A percentile compares a stretch with the other conserved stretches of the same genome.
Evolutionary conservation across 2,329 filamentous ascomycete species (phyloP).

Genomic region (Penicillium janthinellum): DNA sequence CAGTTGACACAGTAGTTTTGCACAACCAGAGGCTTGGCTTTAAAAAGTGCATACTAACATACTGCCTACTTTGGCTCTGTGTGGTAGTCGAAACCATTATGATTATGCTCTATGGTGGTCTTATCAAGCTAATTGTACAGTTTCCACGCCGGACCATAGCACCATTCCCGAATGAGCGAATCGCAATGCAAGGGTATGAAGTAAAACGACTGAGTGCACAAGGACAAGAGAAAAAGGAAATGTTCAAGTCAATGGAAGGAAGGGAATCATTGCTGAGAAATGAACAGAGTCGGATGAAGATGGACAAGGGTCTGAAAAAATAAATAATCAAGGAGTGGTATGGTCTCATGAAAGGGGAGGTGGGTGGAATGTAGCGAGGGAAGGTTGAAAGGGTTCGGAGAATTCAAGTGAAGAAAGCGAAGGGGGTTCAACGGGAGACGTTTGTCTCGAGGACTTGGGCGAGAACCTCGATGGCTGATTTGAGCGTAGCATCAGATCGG

Average conservation of each 20-base stretch:
- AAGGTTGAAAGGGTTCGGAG: background rate
- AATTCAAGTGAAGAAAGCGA: background rate
- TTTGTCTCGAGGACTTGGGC: slow-evolving; percentile 42
- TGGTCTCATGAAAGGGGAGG: background rate
- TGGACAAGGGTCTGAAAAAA: background rate
- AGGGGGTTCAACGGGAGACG: slow-evolving; percentile 16
- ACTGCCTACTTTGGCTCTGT: too few relatives aligned
- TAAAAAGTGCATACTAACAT: background rate
- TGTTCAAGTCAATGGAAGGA: slow-evolving; percentile 7
- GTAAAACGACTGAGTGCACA: slow-evolving; percentile 6
- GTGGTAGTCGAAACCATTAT: slow-evolving; percentile 15
- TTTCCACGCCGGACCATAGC: slow-evolving; percentile 1
- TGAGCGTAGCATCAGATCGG: slow-evolving; percentile 38
- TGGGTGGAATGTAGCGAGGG: background rate
- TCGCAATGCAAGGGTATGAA: slow-evolving; percentile 32
- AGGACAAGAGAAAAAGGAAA: background rate
- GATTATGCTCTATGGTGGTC: slow-evolving; percentile 24
- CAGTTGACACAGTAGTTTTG: background rate
- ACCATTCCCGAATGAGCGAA: slow-evolving; percentile 13
- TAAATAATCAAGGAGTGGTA: slow-evolving; percentile 3
- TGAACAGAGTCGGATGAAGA: background rate
- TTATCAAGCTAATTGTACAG: slow-evolving; percentile 22
- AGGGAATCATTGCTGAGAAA: slow-evolving; percentile 5
- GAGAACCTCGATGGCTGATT: slow-evolving; percentile 41
- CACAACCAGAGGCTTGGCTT: background rate